Evolutionary conservation across 768 basidiomycete species (phyloP).

Genomic region (Butyriboletus loyo): DNA sequence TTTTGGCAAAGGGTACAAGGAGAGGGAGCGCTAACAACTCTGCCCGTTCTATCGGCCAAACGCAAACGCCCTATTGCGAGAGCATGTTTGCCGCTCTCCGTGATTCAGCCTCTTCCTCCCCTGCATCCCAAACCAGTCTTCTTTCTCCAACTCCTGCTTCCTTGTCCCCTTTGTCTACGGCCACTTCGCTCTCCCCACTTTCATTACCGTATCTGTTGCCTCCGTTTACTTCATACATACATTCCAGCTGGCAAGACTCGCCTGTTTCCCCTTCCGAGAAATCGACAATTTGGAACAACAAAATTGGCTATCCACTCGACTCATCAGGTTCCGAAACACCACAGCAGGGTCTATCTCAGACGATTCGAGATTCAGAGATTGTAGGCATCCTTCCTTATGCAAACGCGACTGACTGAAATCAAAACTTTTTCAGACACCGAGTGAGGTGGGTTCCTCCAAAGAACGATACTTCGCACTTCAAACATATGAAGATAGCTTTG

Average conservation of each 20-base stretch:
- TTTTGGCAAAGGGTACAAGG: constrained; percentile 25
- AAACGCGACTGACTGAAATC: constrained; percentile 1
- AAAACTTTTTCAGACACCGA: constrained; percentile 24
- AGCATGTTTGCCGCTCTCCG: constrained; percentile 13
- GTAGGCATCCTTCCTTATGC: constrained; percentile 19
- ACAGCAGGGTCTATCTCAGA: constrained; percentile 19
- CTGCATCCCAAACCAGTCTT: constrained; percentile 1
- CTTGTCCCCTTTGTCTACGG: constrained; percentile 2
- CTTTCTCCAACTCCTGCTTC: background rate
- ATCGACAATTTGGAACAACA: constrained; percentile 2
- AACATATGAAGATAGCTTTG: background rate
- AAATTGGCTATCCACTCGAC: constrained; percentile 14
- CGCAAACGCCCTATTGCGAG: constrained; percentile 13
- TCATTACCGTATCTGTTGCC: constrained; percentile 16
- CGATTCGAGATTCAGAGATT: constrained; percentile 27
- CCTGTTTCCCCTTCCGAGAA: constrained; percentile 13
- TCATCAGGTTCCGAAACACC: constrained; percentile 21
- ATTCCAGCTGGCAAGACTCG: background rate
- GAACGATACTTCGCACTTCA: background rate
- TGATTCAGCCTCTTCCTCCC: constrained; percentile 1
- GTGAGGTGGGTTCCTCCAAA: constrained; percentile 16
- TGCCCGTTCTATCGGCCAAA: constrained; percentile 36
- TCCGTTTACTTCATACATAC: constrained; percentile 9
- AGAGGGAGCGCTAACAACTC: constrained; percentile 33
- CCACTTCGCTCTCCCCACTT: constrained; percentile 12